Conservation (phyloP, 1,139 yeast species). For the Pichia sp. region DNA sequence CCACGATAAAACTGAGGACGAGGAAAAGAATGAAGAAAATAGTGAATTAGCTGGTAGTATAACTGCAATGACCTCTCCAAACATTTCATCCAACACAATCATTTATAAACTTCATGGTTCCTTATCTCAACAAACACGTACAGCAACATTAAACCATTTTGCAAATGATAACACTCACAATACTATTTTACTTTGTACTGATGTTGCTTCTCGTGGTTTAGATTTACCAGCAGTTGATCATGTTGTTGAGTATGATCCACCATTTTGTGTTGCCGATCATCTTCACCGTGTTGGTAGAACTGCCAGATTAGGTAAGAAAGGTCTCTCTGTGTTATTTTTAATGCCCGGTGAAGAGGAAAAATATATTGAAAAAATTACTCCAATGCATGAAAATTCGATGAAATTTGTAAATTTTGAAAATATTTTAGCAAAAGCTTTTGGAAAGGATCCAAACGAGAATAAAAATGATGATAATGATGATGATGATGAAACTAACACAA, state of each 20-base stretch:
- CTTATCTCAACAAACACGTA: conserved; percentile 72
- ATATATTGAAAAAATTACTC: conserved; percentile 55
- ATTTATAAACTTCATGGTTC: conserved; percentile 86
- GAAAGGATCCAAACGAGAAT: conserved; percentile 37
- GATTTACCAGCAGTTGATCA: conserved; percentile 94
- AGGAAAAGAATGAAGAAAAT: conserved; percentile 29
- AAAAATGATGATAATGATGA: conserved; percentile 21
- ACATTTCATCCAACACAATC: conserved; percentile 39
- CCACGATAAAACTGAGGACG: conserved; percentile 21
- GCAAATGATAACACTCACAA: conserved; percentile 31
- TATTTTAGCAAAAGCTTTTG: conserved; percentile 56
- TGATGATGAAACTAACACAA: conserved; percentile 26
- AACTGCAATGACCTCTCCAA: conserved; percentile 49
- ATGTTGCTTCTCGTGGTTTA: conserved; percentile 95
- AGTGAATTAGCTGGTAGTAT: conserved; percentile 16
- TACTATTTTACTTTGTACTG: conserved; percentile 73
- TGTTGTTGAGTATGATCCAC: conserved; percentile 91
- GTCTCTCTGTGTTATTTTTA: conserved; percentile 65
- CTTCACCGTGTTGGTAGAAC: conserved; percentile 97
- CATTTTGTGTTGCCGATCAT: conserved; percentile 82
- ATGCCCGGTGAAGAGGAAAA: conserved; percentile 87
- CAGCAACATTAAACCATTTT: conserved; percentile 67
- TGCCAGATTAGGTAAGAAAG: conserved; percentile 91
- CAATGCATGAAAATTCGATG: conserved; percentile 55
- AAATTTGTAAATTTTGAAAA: conserved; percentile 45